Evolutionary conservation across 2,329 filamentous ascomycete species (phyloP).

Genomic region (Paracoccidioides lutzii): DNA sequence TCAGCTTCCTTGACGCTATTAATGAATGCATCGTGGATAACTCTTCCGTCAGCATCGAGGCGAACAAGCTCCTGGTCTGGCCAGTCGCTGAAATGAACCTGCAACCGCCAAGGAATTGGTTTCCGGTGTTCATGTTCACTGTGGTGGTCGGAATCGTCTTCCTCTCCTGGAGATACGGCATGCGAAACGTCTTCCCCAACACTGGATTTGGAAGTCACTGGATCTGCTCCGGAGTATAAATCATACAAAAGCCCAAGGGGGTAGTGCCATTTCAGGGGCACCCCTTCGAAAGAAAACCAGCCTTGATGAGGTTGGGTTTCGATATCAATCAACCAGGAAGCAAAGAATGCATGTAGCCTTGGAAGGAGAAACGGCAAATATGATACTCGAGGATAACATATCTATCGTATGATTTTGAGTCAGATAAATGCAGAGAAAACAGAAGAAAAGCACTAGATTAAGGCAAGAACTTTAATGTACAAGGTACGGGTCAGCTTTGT

Average conservation of each 20-base stretch:
- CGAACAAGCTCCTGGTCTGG: conserved; percentile 46
- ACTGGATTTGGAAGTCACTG: conserved; percentile 21
- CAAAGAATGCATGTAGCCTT: conserved; percentile 51
- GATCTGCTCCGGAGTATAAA: conserved; percentile 48
- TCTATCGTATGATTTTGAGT: conserved; percentile 24
- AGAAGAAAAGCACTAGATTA: background rate
- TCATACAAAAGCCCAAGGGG: conserved; percentile 58
- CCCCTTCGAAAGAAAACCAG: conserved; percentile 55
- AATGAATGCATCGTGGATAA: conserved; percentile 53
- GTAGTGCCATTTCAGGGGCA: conserved; percentile 60
- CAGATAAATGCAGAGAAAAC: conserved; percentile 3
- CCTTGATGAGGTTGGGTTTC: conserved; percentile 39
- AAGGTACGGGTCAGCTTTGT: conserved; percentile 48
- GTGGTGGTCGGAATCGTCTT: background rate
- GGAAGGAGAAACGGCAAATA: conserved; percentile 56
- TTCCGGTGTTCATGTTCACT: background rate
- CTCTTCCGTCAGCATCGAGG: conserved; percentile 42
- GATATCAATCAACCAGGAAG: conserved; percentile 44
- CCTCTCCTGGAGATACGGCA: conserved; percentile 2
- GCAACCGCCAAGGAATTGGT: conserved; percentile 49
- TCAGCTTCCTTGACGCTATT: conserved; percentile 70
- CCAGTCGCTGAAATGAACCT: conserved; percentile 47
- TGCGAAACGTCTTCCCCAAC: conserved; percentile 8
- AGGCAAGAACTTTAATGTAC: conserved; percentile 22
- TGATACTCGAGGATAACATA: conserved; percentile 52